These are phyloP conservation scores for Fusarium subtropicale DNA, from an alignment of 2,329 filamentous ascomycete genomes.

Conservation along the genomic window DNA sequence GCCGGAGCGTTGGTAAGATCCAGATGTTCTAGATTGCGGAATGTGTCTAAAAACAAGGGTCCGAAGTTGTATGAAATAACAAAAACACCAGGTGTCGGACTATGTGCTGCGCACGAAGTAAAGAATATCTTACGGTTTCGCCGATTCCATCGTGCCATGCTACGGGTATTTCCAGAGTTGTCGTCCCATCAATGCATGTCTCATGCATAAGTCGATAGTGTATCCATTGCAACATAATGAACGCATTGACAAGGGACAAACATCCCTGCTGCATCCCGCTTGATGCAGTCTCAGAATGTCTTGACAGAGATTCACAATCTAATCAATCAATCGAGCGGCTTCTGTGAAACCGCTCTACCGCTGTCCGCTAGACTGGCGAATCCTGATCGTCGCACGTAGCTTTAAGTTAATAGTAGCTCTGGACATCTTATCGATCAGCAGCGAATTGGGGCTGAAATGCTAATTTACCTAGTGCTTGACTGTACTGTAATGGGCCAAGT, in stretches of 20 bases:
- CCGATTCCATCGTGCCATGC: slow-evolving; percentile 32
- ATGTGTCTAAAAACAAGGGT: slow-evolving; percentile 27
- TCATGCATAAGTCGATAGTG: slow-evolving; percentile 30
- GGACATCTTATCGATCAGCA: slow-evolving; percentile 16
- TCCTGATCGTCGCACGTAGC: not conserved
- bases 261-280: slow-evolving; percentile 8
- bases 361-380: slow-evolving; percentile 16
- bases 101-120: not conserved
- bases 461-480: not conserved
- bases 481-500: slow-evolving; percentile 1
- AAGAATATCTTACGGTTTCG: slow-evolving; percentile 20
- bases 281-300: slow-evolving; percentile 17
- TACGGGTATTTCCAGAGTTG: slow-evolving; percentile 31
- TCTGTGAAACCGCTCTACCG: not conserved
- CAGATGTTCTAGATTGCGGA: slow-evolving; percentile 18
- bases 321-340: slow-evolving; percentile 1
- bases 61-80: not conserved
- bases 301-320: slow-evolving; percentile 16
- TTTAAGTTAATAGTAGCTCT: not conserved
- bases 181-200: slow-evolving; percentile 43
- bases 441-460: not conserved
- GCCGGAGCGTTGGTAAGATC: slow-evolving; percentile 7
- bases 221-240: slow-evolving; percentile 22
- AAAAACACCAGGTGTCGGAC: not conserved
- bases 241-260: slow-evolving; percentile 1